Evolutionary conservation across 345 rosid genomes (phyloP), one percentile per base, ranked within the genome.

Genomic region (Eutrema yunnanense): DNA sequence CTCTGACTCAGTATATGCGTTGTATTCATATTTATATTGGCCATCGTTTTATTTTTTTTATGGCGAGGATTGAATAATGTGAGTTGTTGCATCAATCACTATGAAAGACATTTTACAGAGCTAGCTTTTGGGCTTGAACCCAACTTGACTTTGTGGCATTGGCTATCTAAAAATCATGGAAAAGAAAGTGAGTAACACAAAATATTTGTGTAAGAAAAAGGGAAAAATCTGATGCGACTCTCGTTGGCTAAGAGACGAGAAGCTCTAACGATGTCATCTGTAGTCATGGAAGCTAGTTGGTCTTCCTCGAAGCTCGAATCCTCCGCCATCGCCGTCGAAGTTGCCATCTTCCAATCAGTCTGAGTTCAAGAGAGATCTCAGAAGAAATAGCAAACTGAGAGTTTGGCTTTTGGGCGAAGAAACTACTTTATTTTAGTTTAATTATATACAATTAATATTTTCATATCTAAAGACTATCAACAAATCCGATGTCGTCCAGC

Each of bases 401-500:
- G n/a, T n/a, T n/a, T n/a, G n/a, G n/a, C n/a, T n/a, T n/a, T n/a
- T n/a, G n/a, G n/a, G n/a, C n/a, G n/a, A n/a, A n/a, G n/a, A n/a
- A n/a, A n/a, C n/a, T n/a, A n/a, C n/a, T n/a, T n/a, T n/a, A n/a
- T n/a, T n/a, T n/a, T n/a, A n/a, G n/a, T n/a, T n/a, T n/a, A n/a
- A n/a, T n/a, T n/a, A n/a, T n/a, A n/a, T n/a, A n/a, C n/a, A n/a
- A n/a, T n/a, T n/a, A n/a, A n/a, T n/a, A n/a, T n/a, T n/a, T n/a
- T n/a, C n/a, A n/a, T n/a, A n/a, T n/a, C n/a, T n/a, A n/a, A n/a
- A n/a, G n/a, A n/a, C n/a, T n/a, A n/a, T n/a, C n/a, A n/a, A n/a
- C n/a, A n/a, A n/a, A n/a, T n/a, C n/a, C n/a, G 82, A 81, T 88
- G 90, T 88, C 89, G 98, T 88, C 96, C 92, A 92, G 88, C 86